Conservation (phyloP, 2,329 filamentous ascomycete genomes). For the Exophiala mesophila region DNA sequence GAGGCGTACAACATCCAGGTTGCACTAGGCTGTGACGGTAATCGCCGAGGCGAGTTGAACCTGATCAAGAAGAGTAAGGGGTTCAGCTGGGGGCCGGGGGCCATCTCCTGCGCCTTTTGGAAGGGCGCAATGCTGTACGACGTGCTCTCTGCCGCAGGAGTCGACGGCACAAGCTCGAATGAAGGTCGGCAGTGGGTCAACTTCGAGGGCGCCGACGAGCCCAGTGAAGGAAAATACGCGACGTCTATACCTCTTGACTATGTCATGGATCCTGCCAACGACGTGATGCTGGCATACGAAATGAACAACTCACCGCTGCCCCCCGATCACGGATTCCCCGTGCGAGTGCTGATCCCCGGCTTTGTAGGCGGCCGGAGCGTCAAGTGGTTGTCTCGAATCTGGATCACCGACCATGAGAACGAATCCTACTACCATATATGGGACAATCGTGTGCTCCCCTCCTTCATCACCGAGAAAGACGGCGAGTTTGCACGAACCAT, state of each 20-base stretch:
- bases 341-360: constrained; percentile 40
- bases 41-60: constrained; percentile 50
- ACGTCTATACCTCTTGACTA: constrained; percentile 48
- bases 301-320: constrained; percentile 40
- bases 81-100: constrained; percentile 46
- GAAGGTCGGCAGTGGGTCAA: constrained; percentile 41
- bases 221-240: constrained; percentile 45
- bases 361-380: constrained; percentile 39
- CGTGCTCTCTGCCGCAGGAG: constrained; percentile 41
- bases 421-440: constrained; percentile 45
- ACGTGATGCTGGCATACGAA: constrained; percentile 44
- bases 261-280: constrained; percentile 44
- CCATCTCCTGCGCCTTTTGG: constrained; percentile 49
- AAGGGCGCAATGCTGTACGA: constrained; percentile 45
- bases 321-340: constrained; percentile 41
- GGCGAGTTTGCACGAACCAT: constrained; percentile 44
- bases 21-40: constrained; percentile 47
- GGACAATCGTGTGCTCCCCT: constrained; percentile 47
- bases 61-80: constrained; percentile 47
- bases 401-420: constrained; percentile 40
- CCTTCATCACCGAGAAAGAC: constrained; percentile 47
- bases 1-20: constrained; percentile 46
- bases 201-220: constrained; percentile 47
- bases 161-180: constrained; percentile 29
- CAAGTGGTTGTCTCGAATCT: constrained; percentile 41